These are phyloP conservation scores for Podaxis carcinomalis DNA, from an alignment of 768 basidiomycete genomes.

Conservation along the genomic window DNA sequence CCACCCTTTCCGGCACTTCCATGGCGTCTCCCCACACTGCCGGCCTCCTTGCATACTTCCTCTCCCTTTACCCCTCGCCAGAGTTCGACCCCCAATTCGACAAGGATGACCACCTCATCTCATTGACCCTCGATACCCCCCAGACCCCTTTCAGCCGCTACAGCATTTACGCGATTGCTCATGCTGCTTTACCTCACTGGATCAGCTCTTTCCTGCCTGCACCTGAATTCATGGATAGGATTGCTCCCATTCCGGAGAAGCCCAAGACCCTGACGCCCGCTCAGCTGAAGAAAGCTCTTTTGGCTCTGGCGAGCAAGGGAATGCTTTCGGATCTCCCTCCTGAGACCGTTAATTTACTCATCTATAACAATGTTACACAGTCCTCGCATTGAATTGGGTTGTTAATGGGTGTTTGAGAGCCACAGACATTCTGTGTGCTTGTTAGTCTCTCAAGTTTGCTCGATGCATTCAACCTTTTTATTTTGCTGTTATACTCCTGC, in stretches of 20 bases:
- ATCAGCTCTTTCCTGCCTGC: conserved; percentile 53
- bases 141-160: conserved; percentile 17
- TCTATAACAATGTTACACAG: conserved; percentile 76
- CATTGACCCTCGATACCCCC: conserved; percentile 28
- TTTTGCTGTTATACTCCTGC: background rate
- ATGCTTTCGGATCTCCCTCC: conserved; percentile 45
- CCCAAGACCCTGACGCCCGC: conserved; percentile 50
- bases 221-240: conserved; percentile 39
- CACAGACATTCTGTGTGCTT: background rate
- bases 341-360: conserved; percentile 64
- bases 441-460: background rate
- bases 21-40: conserved; percentile 95
- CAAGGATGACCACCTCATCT: conserved; percentile 30
- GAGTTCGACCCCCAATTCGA: conserved; percentile 53
- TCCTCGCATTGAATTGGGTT: background rate
- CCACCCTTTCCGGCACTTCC: conserved; percentile 84
- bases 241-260: conserved; percentile 38
- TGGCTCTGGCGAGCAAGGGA: conserved; percentile 52
- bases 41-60: conserved; percentile 87
- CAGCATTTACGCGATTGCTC: conserved; percentile 47
- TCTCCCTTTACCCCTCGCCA: conserved; percentile 77
- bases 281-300: conserved; percentile 74
- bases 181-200: conserved; percentile 56
- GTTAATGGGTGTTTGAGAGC: background rate
- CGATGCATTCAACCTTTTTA: background rate